These are phyloP conservation scores for Tolypocladium album DNA, from an alignment of 2,329 filamentous ascomycete species.

Conservation along the genomic window DNA sequence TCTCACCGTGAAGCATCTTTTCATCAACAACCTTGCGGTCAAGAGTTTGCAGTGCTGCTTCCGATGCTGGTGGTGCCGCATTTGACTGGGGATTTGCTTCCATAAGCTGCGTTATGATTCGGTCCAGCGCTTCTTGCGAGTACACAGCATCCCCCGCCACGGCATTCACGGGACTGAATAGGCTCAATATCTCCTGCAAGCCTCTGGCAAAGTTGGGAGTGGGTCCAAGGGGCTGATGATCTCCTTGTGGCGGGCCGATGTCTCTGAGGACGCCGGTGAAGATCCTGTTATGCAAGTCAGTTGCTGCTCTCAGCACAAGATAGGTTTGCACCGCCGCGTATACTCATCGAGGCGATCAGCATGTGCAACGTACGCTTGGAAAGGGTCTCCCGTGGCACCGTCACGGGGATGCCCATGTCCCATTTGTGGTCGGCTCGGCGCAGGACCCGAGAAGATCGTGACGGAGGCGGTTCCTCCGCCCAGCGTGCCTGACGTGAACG, in stretches of 20 bases:
- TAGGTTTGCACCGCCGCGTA: not conserved
- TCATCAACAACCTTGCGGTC: constrained; percentile 60
- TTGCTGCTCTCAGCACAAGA: not conserved
- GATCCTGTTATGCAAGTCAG: constrained; percentile 23
- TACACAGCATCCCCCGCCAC: constrained; percentile 74
- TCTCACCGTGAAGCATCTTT: constrained; percentile 54
- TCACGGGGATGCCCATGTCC: constrained; percentile 3
- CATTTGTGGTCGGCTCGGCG: constrained; percentile 7
- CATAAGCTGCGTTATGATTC: constrained; percentile 80
- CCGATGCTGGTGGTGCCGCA: constrained; percentile 71
- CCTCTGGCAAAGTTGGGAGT: constrained; percentile 18
- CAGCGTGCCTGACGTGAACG: constrained; percentile 24
- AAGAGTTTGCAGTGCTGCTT: constrained; percentile 61
- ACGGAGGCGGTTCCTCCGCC: constrained; percentile 34
- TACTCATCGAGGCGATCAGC: not conserved
- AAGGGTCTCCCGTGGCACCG: constrained; percentile 24
- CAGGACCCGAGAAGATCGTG: constrained; percentile 33
- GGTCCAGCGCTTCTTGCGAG: constrained; percentile 81
- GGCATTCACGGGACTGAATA: constrained; percentile 42
- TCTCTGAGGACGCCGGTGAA: constrained; percentile 34
- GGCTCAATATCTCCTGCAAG: constrained; percentile 41
- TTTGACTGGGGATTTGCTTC: constrained; percentile 68
- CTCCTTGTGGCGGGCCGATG: constrained; percentile 20
- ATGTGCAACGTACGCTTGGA: constrained; percentile 34
- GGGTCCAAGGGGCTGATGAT: constrained; percentile 10